Percentiles rank a stretch among this genome's conserved stretches.
phyloP scores from a whole-genome alignment of 169 alveolate genomes.

The Plasmodium coatneyi region DNA sequence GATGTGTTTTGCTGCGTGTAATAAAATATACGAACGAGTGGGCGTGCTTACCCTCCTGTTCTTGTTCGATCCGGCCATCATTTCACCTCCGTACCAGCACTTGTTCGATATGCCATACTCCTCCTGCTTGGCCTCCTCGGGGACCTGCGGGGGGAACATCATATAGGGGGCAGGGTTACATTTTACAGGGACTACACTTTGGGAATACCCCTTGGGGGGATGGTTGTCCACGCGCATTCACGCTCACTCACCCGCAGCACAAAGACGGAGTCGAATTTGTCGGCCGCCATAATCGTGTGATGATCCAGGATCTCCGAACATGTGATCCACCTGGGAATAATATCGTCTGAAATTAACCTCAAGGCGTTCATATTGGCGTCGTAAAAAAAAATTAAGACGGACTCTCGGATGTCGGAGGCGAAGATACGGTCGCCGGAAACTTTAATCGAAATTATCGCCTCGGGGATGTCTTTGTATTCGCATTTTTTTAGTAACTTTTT shows the following conservation, averaged over 20 bases:
- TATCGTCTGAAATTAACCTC: constrained; percentile 91
- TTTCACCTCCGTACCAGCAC: constrained; percentile 78
- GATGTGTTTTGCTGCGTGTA: background rate
- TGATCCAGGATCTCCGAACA: constrained; percentile 95
- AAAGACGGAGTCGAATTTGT: constrained; percentile 82
- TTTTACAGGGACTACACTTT: no score
- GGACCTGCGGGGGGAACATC: constrained; percentile 25
- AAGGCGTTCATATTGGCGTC: constrained; percentile 82
- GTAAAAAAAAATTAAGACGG: constrained; percentile 92
- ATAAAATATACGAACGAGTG: no score
- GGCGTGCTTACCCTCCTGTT: constrained; percentile 61
- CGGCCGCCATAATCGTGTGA: constrained; percentile 92
- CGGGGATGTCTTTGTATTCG: constrained; percentile 93
- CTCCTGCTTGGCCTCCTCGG: constrained; percentile 76
- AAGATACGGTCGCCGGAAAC: constrained; percentile 92
- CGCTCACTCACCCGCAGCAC: constrained; percentile 31
- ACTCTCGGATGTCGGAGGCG: constrained; percentile 95
- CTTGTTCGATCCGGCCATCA: constrained; percentile 52
- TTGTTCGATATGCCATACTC: constrained; percentile 75
- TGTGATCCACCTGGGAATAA: constrained; percentile 96
- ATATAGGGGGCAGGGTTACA: no score
- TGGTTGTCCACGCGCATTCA: background rate
- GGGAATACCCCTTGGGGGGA: background rate
- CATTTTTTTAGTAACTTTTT: constrained; percentile 96
- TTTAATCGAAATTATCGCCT: constrained; percentile 85